phyloP scores from a whole-genome alignment of 768 basidiomycete genomes.

The Suillus subalutaceus region DNA sequence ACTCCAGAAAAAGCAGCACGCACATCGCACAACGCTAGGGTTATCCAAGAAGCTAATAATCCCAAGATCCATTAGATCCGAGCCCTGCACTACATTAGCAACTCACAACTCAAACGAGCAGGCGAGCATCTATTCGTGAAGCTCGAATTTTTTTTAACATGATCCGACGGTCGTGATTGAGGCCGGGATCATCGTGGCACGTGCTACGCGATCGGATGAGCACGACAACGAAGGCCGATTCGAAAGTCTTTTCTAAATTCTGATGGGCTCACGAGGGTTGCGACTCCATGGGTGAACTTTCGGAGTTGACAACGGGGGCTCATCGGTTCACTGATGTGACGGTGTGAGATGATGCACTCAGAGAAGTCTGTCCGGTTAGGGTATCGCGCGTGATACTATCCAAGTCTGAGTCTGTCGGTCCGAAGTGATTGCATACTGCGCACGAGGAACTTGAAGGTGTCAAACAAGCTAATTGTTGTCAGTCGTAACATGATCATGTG shows the following conservation, averaged over 20 bases:
- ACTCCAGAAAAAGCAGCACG: neutral
- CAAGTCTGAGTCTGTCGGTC: neutral
- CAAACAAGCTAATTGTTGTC: neutral
- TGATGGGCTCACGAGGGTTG: neutral
- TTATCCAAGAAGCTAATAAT: neutral
- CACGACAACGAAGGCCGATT: neutral
- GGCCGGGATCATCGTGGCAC: neutral
- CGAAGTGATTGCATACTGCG: neutral
- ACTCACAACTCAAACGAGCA: neutral
- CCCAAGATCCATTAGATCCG: neutral
- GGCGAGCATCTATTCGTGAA: neutral
- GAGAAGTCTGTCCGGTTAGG: neutral
- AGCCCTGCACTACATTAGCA: neutral
- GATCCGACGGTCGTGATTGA: neutral
- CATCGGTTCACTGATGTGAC: neutral
- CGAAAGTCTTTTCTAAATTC: neutral
- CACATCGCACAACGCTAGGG: neutral
- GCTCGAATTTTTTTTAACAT: neutral
- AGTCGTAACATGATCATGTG: neutral
- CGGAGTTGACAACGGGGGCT: neutral
- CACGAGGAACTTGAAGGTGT: neutral
- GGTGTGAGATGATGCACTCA: neutral
- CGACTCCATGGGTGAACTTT: neutral
- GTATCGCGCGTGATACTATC: neutral
- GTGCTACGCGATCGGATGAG: neutral